Conservation (phyloP, 78 protist species). For the Speleostelium caveatum region DNA sequence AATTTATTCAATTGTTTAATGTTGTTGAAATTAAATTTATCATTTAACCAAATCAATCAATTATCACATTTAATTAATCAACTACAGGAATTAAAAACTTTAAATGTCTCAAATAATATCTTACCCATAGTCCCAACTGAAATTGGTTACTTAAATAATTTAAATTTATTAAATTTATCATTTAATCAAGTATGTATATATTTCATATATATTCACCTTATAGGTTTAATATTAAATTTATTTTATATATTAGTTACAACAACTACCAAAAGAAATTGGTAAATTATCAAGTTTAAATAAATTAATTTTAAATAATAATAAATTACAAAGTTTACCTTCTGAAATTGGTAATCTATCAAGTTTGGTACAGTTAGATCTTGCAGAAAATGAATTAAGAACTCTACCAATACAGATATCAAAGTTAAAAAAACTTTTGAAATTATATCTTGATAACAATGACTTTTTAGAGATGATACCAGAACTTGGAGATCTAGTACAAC, state of each 20-base stretch:
- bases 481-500: neutral
- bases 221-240: neutral
- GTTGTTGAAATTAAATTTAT: slow-evolving; percentile 53
- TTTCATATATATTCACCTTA: neutral
- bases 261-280: slow-evolving; percentile 76
- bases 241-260: slow-evolving; percentile 11
- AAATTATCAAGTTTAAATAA: slow-evolving; percentile 9
- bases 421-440: slow-evolving; percentile 29
- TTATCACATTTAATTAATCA: neutral
- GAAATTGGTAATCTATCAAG: slow-evolving; percentile 58
- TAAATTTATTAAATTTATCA: slow-evolving; percentile 53
- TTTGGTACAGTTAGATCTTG: slow-evolving; percentile 50
- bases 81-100: neutral
- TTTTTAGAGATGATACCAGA: slow-evolving; percentile 70
- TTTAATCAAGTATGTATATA: slow-evolving; percentile 53
- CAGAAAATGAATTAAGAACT: slow-evolving; percentile 69
- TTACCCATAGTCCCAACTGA: slow-evolving; percentile 35
- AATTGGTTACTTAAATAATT: slow-evolving; percentile 29
- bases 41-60: slow-evolving; percentile 62
- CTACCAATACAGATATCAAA: slow-evolving; percentile 37
- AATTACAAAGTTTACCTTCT: slow-evolving; percentile 26
- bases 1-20: slow-evolving; percentile 18
- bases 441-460: slow-evolving; percentile 81
- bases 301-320: slow-evolving; percentile 73
- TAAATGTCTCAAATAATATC: slow-evolving; percentile 63